Conservation (phyloP, 1,139 yeast species). For the Blastobotrys raffinosifermentans region DNA sequence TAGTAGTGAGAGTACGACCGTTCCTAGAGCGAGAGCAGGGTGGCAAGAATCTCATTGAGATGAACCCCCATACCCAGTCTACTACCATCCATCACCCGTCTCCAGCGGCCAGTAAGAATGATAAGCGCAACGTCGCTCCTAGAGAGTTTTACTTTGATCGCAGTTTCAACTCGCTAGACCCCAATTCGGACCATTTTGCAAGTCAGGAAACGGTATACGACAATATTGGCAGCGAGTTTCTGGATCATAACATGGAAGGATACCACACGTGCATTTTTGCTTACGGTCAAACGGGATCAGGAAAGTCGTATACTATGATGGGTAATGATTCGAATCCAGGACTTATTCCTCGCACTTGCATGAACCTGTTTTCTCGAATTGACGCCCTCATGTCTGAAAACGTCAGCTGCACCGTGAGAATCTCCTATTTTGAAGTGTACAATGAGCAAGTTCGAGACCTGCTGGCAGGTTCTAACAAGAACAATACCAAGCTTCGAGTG, state of each 20-base stretch:
- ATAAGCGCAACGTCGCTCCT: constrained; percentile 23
- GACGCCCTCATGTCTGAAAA: constrained; percentile 36
- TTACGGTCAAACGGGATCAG: constrained; percentile 72
- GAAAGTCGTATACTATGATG: constrained; percentile 73
- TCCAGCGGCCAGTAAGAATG: constrained; percentile 8
- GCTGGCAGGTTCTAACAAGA: constrained; percentile 24
- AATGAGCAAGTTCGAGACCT: constrained; percentile 66
- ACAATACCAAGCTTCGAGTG: constrained; percentile 39
- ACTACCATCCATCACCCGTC: constrained; percentile 24
- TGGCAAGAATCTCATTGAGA: constrained; percentile 23
- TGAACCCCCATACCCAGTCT: constrained; percentile 21
- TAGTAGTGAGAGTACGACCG: constrained; percentile 37
- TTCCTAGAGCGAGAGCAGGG: constrained; percentile 28
- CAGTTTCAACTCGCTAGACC: constrained; percentile 52
- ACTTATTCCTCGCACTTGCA: constrained; percentile 53
- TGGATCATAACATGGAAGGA: constrained; percentile 62
- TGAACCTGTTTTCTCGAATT: constrained; percentile 47
- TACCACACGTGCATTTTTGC: constrained; percentile 72
- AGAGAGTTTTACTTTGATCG: constrained; percentile 49
- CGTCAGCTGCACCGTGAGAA: constrained; percentile 47
- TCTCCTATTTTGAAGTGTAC: constrained; percentile 66
- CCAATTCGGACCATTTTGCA: constrained; percentile 35
- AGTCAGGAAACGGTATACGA: constrained; percentile 48
- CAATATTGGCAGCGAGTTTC: constrained; percentile 49
- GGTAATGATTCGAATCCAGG: constrained; percentile 51